These are phyloP conservation scores for Tolypocladium guangdongense DNA, from an alignment of 2,329 filamentous ascomycete species.

Conservation along the genomic window DNA sequence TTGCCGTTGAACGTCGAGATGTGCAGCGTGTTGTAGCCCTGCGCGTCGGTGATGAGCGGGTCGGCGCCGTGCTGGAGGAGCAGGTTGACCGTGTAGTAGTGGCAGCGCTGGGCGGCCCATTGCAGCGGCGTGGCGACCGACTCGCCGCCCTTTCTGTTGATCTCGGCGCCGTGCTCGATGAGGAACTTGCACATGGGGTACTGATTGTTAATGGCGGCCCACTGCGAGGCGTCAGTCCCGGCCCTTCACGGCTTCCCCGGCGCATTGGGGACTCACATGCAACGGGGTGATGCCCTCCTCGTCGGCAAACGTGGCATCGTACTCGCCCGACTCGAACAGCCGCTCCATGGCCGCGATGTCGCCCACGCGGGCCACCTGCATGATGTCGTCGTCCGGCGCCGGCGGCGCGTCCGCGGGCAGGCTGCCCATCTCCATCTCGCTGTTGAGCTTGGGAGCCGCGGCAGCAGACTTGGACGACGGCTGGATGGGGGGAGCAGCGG, in stretches of 20 bases:
- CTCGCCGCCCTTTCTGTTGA: slow-evolving; percentile 93
- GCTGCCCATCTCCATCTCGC: slow-evolving; percentile 44
- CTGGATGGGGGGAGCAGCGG: slow-evolving; percentile 30
- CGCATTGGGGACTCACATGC: slow-evolving; percentile 54
- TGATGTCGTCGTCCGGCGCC: slow-evolving; percentile 61
- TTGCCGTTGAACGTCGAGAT: slow-evolving; percentile 97
- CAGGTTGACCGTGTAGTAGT: slow-evolving; percentile 93
- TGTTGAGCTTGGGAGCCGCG: slow-evolving; percentile 45
- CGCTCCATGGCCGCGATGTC: slow-evolving; percentile 81
- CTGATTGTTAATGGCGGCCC: slow-evolving; percentile 98
- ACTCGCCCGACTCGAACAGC: slow-evolving; percentile 74
- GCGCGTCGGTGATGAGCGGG: slow-evolving; percentile 80
- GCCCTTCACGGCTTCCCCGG: neutral
- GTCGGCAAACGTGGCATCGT: slow-evolving; percentile 73
- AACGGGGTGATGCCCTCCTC: slow-evolving; percentile 91
- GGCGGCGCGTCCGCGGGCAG: slow-evolving; percentile 27
- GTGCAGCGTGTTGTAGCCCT: slow-evolving; percentile 96
- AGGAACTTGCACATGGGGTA: slow-evolving; percentile 96
- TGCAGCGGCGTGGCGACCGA: slow-evolving; percentile 88
- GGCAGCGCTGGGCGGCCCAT: slow-evolving; percentile 93
- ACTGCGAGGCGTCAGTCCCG: slow-evolving; percentile 40
- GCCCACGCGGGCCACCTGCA: slow-evolving; percentile 86
- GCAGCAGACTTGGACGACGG: slow-evolving; percentile 42
- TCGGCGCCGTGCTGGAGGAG: slow-evolving; percentile 87
- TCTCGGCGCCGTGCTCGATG: slow-evolving; percentile 70